Evolutionary conservation across 306 rosid genomes (phyloP).

Genomic region (Hippophae gyantsensis): DNA sequence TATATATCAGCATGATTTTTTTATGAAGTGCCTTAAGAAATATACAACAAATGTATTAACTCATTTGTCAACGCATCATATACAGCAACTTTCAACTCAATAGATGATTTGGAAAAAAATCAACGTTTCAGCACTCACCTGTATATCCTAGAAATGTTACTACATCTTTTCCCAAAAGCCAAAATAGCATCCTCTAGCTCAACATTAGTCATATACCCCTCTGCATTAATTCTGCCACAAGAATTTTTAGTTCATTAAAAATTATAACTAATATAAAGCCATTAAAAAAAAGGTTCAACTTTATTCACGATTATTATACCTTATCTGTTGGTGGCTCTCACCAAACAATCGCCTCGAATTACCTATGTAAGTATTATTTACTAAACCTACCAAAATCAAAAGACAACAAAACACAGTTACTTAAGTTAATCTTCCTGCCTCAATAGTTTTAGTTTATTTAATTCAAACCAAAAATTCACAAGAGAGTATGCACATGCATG

Average conservation of each 20-base stretch:
- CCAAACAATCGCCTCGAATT: slow-evolving; percentile 50
- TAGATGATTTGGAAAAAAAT: slow-evolving; percentile 6
- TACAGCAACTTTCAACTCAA: not conserved
- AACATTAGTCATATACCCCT: slow-evolving; percentile 72
- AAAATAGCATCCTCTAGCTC: slow-evolving; percentile 65
- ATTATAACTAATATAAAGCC: not conserved
- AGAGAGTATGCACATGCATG: no score
- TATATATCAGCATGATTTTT: slow-evolving; percentile 35
- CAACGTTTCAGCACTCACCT: slow-evolving; percentile 56
- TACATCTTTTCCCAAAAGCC: slow-evolving; percentile 57
- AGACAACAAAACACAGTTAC: slow-evolving; percentile 1
- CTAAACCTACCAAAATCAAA: slow-evolving; percentile 28
- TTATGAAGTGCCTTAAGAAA: slow-evolving; percentile 3
- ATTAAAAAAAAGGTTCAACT: not conserved
- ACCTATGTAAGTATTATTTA: slow-evolving; percentile 17
- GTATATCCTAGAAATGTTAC: slow-evolving; percentile 79
- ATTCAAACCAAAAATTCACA: not conserved
- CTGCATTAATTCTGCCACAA: slow-evolving; percentile 30
- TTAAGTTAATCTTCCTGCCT: no score
- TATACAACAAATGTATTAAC: not conserved
- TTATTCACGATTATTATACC: slow-evolving; percentile 25
- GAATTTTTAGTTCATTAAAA: not conserved
- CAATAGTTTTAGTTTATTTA: not conserved
- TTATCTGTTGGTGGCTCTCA: slow-evolving; percentile 16
- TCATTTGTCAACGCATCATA: slow-evolving; percentile 10